phyloP scores from a whole-genome alignment of 106 monocot species.

The Dioscorea dumetorum region DNA sequence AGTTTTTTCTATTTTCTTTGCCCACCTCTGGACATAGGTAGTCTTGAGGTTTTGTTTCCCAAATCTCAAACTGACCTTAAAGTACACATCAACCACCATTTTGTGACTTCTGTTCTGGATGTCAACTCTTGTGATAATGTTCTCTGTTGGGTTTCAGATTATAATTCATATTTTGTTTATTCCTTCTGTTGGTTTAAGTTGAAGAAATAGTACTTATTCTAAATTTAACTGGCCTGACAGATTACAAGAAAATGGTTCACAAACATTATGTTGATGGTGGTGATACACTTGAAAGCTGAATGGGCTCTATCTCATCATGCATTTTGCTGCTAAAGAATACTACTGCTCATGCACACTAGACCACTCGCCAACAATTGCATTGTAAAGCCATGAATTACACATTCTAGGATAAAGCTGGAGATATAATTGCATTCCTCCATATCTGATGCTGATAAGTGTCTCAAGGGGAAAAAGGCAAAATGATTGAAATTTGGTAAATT shows the following conservation, averaged over 20 bases:
- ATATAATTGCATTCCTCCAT: no score
- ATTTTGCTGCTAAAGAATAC: background rate
- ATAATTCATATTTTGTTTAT: background rate
- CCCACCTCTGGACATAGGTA: no score
- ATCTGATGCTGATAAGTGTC: no score
- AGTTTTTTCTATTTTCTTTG: no score
- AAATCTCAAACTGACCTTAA: background rate
- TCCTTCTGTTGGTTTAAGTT: background rate
- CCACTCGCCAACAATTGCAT: no score
- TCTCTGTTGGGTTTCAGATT: background rate
- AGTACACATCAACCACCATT: background rate
- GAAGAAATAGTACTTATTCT: background rate
- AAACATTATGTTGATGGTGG: slow-evolving; percentile 35
- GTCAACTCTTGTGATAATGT: background rate
- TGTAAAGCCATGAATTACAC: no score
- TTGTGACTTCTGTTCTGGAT: background rate
- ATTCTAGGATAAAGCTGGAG: no score
- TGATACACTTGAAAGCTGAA: slow-evolving; percentile 32
- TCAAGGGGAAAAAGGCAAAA: no score
- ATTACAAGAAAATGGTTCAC: slow-evolving; percentile 61
- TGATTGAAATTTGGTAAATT: no score
- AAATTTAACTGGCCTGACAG: slow-evolving; percentile 18
- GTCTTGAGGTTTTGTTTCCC: no score
- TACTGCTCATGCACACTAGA: no score
- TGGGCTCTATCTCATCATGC: background rate